phyloP scores from a whole-genome alignment of 208 protist genomes.

The Strigomonas culicis region DNA sequence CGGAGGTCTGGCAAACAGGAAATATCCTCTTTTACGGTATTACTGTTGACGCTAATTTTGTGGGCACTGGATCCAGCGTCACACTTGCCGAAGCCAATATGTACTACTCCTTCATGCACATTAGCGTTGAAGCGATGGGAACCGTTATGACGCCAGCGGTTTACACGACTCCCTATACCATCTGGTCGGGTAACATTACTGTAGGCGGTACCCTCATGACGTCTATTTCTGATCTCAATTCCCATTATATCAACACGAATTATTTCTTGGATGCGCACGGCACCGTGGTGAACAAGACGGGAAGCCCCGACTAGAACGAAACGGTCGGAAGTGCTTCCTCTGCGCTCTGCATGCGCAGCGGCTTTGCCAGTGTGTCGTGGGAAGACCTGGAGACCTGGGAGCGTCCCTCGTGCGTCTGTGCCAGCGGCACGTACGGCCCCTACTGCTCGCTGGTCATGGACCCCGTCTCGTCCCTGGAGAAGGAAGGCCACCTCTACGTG shows the following conservation, averaged over 20 bases:
- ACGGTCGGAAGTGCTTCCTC: background rate
- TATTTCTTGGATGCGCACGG: background rate
- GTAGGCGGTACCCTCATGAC: background rate
- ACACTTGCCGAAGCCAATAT: background rate
- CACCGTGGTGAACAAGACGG: background rate
- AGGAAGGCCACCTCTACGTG: too few species aligned
- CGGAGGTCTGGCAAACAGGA: background rate
- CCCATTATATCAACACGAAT: background rate
- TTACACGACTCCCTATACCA: background rate
- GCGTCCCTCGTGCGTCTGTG: background rate
- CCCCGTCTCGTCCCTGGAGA: background rate
- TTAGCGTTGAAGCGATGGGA: background rate
- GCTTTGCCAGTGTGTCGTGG: background rate
- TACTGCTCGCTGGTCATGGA: background rate
- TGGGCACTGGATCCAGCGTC: too few species aligned
- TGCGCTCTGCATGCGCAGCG: background rate
- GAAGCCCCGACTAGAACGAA: background rate
- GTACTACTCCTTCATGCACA: background rate
- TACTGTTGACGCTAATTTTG: background rate
- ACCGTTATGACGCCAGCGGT: background rate
- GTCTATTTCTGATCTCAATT: background rate
- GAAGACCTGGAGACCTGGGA: background rate
- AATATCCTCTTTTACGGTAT: conserved; percentile 1
- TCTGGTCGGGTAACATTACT: conserved; percentile 4
- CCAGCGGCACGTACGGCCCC: background rate